A percentile compares a stretch with the other conserved stretches of the same genome.
Conservation (phyloP, 257 asterid genomes). For the Solanum paucissectum region DNA sequence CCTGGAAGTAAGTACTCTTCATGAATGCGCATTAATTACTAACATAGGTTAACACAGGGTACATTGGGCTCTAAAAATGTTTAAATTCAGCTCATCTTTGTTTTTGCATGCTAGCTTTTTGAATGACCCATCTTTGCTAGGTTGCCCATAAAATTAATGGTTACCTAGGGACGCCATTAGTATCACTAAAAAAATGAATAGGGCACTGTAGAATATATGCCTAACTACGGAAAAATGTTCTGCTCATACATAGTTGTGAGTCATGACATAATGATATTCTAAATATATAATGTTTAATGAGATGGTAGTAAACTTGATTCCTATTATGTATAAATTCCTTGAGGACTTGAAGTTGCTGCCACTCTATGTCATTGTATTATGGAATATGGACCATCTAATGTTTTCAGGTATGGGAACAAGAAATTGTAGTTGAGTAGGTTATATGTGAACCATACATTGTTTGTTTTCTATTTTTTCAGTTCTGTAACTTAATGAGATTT, state of each 20-base stretch:
- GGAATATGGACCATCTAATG: background rate
- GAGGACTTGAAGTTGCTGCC: background rate
- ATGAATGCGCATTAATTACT: background rate
- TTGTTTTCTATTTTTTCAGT: background rate
- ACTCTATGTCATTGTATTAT: background rate
- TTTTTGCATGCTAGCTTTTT: background rate
- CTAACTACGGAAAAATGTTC: background rate
- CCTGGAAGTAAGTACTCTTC: conserved; percentile 46
- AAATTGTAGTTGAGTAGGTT: background rate
- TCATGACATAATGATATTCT: background rate
- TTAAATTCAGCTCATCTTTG: background rate
- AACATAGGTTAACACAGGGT: background rate
- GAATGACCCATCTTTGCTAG: background rate
- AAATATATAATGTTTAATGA: background rate
- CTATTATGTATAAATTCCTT: background rate
- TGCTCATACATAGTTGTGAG: background rate
- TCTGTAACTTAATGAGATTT: background rate
- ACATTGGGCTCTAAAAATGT: background rate
- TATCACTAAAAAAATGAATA: background rate
- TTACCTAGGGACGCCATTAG: background rate
- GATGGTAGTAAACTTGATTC: background rate
- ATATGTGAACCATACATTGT: background rate
- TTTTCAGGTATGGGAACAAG: background rate
- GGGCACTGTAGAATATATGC: background rate
- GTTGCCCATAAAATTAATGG: background rate